Evolutionary conservation across 1,284 basidiomycete genomes (phyloP).

Genomic region (Cystobasidium pallidum): DNA sequence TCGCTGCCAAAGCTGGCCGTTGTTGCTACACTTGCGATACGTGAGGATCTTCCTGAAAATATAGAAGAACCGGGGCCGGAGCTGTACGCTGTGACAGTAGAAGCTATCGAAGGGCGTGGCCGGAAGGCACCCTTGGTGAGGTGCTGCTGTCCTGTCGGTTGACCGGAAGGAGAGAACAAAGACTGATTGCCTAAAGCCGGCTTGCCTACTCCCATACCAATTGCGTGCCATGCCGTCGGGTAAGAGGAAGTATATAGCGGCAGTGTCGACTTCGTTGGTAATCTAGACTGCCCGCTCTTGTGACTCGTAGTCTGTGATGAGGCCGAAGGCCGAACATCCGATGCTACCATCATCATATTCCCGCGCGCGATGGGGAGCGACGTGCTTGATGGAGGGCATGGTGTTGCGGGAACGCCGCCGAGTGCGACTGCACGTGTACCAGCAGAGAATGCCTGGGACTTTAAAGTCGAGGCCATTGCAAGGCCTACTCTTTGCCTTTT

Average conservation of each 20-base stretch:
- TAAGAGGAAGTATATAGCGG: background rate
- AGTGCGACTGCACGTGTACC: background rate
- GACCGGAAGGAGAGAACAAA: slow-evolving; percentile 7
- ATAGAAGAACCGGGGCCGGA: background rate
- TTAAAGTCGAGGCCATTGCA: background rate
- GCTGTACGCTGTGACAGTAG: background rate
- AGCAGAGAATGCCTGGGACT: background rate
- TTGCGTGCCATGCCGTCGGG: background rate
- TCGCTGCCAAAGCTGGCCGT: slow-evolving; percentile 14
- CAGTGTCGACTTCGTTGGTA: background rate
- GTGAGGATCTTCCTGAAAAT: slow-evolving; percentile 3
- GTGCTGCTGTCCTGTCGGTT: background rate
- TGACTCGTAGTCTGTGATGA: background rate
- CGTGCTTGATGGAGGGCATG: background rate
- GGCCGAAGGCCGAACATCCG: background rate
- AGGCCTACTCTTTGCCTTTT: background rate
- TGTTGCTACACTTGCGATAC: slow-evolving; percentile 19
- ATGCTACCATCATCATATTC: slow-evolving; percentile 9
- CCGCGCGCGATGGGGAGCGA: no score
- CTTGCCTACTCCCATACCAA: slow-evolving; percentile 13
- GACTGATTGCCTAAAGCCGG: background rate
- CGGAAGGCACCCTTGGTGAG: background rate
- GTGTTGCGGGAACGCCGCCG: slow-evolving; percentile 1
- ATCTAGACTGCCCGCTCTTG: background rate
- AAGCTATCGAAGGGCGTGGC: slow-evolving; percentile 18